Evolutionary conservation across 2,329 filamentous ascomycete genomes (phyloP).

Genomic region (Biscogniauxia marginata): DNA sequence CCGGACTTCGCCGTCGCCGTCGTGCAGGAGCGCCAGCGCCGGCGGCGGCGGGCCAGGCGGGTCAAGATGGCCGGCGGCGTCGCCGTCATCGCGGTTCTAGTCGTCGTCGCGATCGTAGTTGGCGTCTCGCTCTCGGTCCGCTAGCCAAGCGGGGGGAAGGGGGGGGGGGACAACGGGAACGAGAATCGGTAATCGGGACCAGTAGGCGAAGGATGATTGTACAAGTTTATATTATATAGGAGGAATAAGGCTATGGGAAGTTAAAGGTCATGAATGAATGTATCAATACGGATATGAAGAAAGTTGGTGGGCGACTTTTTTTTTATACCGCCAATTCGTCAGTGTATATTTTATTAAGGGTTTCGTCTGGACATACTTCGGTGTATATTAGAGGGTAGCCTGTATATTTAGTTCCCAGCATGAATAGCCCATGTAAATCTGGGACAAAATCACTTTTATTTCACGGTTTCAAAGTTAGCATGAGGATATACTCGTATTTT

Average conservation of each 20-base stretch:
- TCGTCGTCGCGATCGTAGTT: not conserved
- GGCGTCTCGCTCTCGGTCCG: not conserved
- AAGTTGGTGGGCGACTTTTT: not conserved
- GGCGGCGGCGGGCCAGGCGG: not conserved
- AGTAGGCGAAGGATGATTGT: not conserved
- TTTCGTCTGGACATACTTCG: not conserved
- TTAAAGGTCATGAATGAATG: not conserved
- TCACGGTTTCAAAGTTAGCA: too few species aligned
- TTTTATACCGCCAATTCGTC: not conserved
- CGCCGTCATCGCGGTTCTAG: not conserved
- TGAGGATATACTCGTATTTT: too few species aligned
- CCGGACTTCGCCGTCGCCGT: not conserved
- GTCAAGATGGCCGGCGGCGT: not conserved
- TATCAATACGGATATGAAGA: not conserved
- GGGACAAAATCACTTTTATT: too few species aligned
- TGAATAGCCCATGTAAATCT: not conserved
- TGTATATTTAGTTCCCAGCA: not conserved
- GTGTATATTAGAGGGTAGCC: not conserved
- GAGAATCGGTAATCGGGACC: not conserved
- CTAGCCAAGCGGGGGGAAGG: not conserved
- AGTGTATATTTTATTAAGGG: not conserved
- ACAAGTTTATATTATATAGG: not conserved
- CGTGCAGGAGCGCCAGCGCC: not conserved
- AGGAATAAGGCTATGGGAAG: not conserved
- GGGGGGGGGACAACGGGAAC: not conserved